Conservation (phyloP, 192 early-diverging fungal species). For the Backusella psychrophila region DNA sequence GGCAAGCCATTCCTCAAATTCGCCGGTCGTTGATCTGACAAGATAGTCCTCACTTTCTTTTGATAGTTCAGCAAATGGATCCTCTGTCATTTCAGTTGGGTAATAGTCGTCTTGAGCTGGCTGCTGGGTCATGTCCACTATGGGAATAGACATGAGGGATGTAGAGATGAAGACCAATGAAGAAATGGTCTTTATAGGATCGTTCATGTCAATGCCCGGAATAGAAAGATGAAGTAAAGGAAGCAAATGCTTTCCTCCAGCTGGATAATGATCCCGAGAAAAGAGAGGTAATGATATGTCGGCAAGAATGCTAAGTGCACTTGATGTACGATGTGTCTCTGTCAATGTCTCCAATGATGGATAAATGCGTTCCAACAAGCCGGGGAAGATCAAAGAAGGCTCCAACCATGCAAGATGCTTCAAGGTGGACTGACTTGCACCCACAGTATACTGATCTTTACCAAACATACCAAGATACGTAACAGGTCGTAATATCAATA, state of each 20-base stretch:
- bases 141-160: conserved; percentile 60
- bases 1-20: conserved; percentile 87
- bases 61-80: conserved; percentile 44
- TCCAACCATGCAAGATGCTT: conserved; percentile 74
- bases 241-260: conserved; percentile 79
- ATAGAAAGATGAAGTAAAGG: conserved; percentile 76
- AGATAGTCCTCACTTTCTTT: conserved; percentile 67
- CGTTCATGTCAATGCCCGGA: conserved; percentile 94
- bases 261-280: conserved; percentile 72
- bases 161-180: conserved; percentile 70
- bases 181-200: conserved; percentile 76
- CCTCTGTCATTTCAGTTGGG: conserved; percentile 29
- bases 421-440: conserved; percentile 59
- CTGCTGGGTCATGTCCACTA: conserved; percentile 60
- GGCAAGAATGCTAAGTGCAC: conserved; percentile 74
- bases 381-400: conserved; percentile 76
- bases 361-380: conserved; percentile 81
- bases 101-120: conserved; percentile 7
- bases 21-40: conserved; percentile 67
- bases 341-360: conserved; percentile 84
- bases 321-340: conserved; percentile 87
- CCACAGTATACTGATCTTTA: conserved; percentile 65
- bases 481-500: conserved; percentile 57
- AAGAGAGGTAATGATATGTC: conserved; percentile 71
- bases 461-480: conserved; percentile 70